Evolutionary conservation across 805 yeast genomes (phyloP).

Genomic region (Zygoascus ofunaensis): DNA sequence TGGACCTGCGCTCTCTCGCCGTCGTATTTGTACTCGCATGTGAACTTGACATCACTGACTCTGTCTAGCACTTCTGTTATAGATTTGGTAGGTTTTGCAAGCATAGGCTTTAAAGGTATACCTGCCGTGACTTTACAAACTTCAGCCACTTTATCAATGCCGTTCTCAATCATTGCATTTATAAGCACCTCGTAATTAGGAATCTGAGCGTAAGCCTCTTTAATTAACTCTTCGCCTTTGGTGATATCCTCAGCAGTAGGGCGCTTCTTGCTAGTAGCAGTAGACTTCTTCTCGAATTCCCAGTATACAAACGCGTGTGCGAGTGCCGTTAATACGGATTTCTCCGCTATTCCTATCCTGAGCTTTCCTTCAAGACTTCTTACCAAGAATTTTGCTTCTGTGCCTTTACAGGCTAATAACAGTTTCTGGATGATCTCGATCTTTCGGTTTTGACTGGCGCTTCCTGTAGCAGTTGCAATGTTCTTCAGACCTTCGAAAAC

Average conservation of each 20-base stretch:
- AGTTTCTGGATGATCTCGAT: constrained; percentile 70
- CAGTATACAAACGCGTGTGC: constrained; percentile 70
- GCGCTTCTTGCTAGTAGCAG: constrained; percentile 17
- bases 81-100: constrained; percentile 94
- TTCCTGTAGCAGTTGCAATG: constrained; percentile 73
- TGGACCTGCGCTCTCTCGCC: constrained; percentile 98
- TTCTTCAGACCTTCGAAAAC: constrained; percentile 68
- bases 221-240: constrained; percentile 65
- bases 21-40: constrained; percentile 95
- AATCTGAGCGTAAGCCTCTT: constrained; percentile 79
- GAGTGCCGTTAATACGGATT: constrained; percentile 73
- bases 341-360: constrained; percentile 89
- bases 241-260: constrained; percentile 39
- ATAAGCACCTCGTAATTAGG: constrained; percentile 85
- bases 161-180: constrained; percentile 52
- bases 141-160: constrained; percentile 55
- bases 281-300: constrained; percentile 36
- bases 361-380: constrained; percentile 88
- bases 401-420: constrained; percentile 75
- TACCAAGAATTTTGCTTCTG: constrained; percentile 84
- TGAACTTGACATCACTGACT: constrained; percentile 74
- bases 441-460: constrained; percentile 71
- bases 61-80: constrained; percentile 86
- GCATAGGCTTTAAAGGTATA: constrained; percentile 93
- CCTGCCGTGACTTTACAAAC: constrained; percentile 80